Conservation (phyloP, 164 flowering plant genomes). For the Nymphaea colorata region DNA sequence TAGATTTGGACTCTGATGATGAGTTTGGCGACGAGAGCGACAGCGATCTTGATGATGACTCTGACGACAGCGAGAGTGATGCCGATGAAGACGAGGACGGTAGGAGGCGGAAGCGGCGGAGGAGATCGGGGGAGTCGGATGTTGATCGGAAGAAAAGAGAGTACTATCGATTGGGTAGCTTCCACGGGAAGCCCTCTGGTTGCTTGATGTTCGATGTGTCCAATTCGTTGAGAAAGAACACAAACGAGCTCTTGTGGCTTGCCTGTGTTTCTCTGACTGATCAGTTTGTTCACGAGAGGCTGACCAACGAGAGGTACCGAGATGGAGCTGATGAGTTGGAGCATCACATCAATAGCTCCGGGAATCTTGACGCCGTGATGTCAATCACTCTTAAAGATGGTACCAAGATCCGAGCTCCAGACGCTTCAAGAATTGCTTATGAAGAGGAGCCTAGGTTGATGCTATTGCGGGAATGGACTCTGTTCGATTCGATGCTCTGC, state of each 20-base stretch:
- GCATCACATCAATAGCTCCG: slow-evolving; percentile 78
- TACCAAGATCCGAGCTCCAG: slow-evolving; percentile 74
- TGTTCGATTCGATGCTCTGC: slow-evolving; percentile 93
- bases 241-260: slow-evolving; percentile 85
- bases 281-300: slow-evolving; percentile 85
- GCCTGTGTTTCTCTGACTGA: slow-evolving; percentile 94
- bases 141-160: slow-evolving; percentile 43
- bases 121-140: slow-evolving; percentile 26
- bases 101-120: slow-evolving; percentile 37
- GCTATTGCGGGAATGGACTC: slow-evolving; percentile 85
- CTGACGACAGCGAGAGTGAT: slow-evolving; percentile 35
- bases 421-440: slow-evolving; percentile 66
- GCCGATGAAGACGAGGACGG: slow-evolving; percentile 23
- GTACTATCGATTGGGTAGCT: slow-evolving; percentile 77
- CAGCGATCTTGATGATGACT: slow-evolving; percentile 22
- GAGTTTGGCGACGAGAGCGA: slow-evolving; percentile 39
- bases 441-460: slow-evolving; percentile 92
- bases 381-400: slow-evolving; percentile 90
- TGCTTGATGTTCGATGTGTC: slow-evolving; percentile 81
- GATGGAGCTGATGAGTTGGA: slow-evolving; percentile 95
- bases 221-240: slow-evolving; percentile 68
- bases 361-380: slow-evolving; percentile 71
- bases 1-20: slow-evolving; percentile 51
- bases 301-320: slow-evolving; percentile 83
- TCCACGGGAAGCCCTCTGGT: slow-evolving; percentile 93